phyloP scores from a whole-genome alignment of 495 filamentous ascomycete genomes.

The Podospora tetraspora region DNA sequence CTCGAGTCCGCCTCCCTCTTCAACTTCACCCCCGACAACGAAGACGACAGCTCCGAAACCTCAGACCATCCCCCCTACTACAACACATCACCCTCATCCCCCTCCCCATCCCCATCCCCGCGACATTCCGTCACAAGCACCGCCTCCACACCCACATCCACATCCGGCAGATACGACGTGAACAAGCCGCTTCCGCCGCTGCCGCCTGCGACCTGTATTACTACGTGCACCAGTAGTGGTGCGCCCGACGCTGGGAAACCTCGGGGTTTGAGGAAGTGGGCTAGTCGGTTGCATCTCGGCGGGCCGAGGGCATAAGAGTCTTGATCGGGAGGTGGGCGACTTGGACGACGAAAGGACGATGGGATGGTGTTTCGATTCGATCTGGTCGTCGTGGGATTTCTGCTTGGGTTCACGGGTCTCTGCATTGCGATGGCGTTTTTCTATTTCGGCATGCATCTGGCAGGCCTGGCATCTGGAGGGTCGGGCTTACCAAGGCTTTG shows the following conservation, averaged over 20 bases:
- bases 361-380: neutral
- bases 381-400: neutral
- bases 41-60: neutral
- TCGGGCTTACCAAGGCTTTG: accelerated
- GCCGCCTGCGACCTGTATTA: neutral
- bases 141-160: neutral
- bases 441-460: too few relatives aligned
- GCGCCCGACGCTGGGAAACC: neutral
- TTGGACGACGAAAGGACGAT: neutral
- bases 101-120: neutral
- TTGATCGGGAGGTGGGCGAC: too few relatives aligned
- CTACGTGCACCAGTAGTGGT: neutral
- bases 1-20: neutral
- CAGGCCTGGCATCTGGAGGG: too few relatives aligned
- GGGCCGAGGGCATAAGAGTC: neutral
- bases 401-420: neutral
- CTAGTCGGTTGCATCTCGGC: neutral
- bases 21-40: neutral
- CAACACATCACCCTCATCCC: neutral
- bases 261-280: neutral
- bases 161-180: neutral
- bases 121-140: neutral
- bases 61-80: neutral
- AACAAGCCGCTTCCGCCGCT: neutral
- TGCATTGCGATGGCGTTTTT: neutral